These are phyloP conservation scores for Fusarium sp. DNA, from an alignment of 2,329 filamentous ascomycete species.

Conservation along the genomic window DNA sequence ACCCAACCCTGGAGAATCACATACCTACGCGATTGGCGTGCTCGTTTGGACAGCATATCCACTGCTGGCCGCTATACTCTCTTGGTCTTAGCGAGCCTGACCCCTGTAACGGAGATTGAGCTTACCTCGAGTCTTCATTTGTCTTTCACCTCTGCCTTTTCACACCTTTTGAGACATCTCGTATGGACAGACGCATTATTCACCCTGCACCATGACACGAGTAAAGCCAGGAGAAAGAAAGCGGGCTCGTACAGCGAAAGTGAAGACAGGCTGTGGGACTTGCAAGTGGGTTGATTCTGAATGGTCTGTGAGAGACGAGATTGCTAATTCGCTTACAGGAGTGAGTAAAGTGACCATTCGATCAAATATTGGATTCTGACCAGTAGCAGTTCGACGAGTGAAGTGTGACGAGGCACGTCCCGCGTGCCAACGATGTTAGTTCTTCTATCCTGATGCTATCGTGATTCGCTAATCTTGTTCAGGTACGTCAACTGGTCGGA, in stretches of 20 bases:
- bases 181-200: background rate
- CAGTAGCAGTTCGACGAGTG: conserved; percentile 6
- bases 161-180: background rate
- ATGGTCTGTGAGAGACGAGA: fast-evolving
- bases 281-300: conserved; percentile 16
- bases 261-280: conserved; percentile 21
- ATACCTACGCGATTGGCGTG: too few species aligned
- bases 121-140: background rate
- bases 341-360: background rate
- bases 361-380: background rate
- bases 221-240: conserved; percentile 24
- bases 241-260: conserved; percentile 8
- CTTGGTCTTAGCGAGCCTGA: background rate
- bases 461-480: background rate
- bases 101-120: background rate
- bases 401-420: conserved; percentile 28
- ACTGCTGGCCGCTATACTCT: background rate
- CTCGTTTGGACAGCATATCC: conserved; percentile 11
- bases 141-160: background rate
- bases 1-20: background rate
- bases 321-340: conserved; percentile 1
- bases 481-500: conserved; percentile 28
- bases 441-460: too few species aligned
- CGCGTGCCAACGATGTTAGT: conserved; percentile 13
- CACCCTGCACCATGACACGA: conserved; percentile 12